A percentile compares a stretch with the other conserved stretches of the same genome.
These are phyloP conservation scores for Tuber brumale DNA, from an alignment of 495 filamentous ascomycete genomes.

Conservation along the genomic window DNA sequence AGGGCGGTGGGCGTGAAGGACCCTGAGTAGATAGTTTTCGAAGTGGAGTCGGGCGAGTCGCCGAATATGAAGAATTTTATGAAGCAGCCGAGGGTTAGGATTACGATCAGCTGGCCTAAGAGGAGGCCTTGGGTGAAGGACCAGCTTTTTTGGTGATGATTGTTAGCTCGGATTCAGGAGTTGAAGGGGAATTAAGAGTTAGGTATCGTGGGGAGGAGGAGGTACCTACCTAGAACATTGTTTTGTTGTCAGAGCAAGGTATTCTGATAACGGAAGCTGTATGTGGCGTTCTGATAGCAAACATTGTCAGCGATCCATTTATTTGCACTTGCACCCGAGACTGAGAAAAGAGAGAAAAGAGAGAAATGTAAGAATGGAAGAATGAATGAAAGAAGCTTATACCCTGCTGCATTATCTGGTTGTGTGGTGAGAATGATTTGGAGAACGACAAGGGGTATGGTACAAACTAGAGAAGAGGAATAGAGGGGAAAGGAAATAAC, in stretches of 20 bases:
- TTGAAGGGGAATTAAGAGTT: constrained; percentile 14
- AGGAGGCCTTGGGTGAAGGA: constrained; percentile 92
- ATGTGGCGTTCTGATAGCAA: constrained; percentile 35
- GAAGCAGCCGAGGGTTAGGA: constrained; percentile 82
- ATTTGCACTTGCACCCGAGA: neutral
- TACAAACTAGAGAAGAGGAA: neutral
- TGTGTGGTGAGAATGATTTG: neutral
- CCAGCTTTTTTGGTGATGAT: constrained; percentile 50
- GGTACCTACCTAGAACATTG: constrained; percentile 31
- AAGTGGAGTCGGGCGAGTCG: constrained; percentile 76
- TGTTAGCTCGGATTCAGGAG: constrained; percentile 29
- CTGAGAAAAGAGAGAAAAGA: neutral
- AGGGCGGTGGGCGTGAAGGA: constrained; percentile 58
- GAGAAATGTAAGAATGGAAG: neutral
- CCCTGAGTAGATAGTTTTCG: constrained; percentile 48
- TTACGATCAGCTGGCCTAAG: constrained; percentile 84
- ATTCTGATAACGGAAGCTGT: constrained; percentile 38
- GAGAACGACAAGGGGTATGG: neutral
- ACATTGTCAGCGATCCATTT: neutral
- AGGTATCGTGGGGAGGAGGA: constrained; percentile 13
- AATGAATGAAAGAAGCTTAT: neutral
- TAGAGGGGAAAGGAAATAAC: neutral
- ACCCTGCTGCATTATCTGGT: constrained; percentile 38
- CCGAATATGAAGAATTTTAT: constrained; percentile 99
- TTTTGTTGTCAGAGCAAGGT: constrained; percentile 38